Conservation (phyloP, 2,329 filamentous ascomycete species). For the Podosphaera xanthii region DNA sequence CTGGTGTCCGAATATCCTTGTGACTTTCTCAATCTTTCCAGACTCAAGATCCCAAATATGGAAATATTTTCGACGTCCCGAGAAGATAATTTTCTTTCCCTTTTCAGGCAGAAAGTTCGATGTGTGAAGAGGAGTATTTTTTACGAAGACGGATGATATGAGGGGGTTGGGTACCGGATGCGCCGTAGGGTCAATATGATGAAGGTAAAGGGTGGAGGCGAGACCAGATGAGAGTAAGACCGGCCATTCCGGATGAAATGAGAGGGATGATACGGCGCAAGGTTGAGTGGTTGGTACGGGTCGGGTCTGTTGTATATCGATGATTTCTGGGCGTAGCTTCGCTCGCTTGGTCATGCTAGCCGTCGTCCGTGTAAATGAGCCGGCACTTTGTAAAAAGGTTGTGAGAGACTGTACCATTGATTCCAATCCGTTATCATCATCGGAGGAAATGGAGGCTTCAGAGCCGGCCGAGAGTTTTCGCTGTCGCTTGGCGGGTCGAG, state of each 20-base stretch:
- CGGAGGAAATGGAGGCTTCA: conserved; percentile 18
- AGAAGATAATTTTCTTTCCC: conserved; percentile 66
- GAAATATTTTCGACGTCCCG: conserved; percentile 73
- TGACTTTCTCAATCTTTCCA: conserved; percentile 64
- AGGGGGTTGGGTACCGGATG: conserved; percentile 65
- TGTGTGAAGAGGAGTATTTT: conserved; percentile 60
- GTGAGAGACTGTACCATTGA: conserved; percentile 57
- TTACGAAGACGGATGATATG: conserved; percentile 72
- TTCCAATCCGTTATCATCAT: conserved; percentile 31
- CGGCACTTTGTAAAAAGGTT: conserved; percentile 52
- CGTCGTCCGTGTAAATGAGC: conserved; percentile 31
- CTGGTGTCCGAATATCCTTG: conserved; percentile 48
- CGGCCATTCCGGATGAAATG: conserved; percentile 74
- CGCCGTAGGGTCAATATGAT: conserved; percentile 62
- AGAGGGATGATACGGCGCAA: conserved; percentile 59
- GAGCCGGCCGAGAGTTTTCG: conserved; percentile 27
- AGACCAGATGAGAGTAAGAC: conserved; percentile 77
- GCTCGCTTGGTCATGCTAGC: conserved; percentile 32
- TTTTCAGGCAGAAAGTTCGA: conserved; percentile 54
- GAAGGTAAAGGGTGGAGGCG: conserved; percentile 65
- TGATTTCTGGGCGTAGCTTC: conserved; percentile 62
- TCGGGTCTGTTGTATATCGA: conserved; percentile 75
- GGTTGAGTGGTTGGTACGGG: conserved; percentile 63
- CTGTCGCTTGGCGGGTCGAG: conserved; percentile 26
- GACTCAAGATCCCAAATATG: conserved; percentile 79